Evolutionary conservation across 73 alveolate species (phyloP).

Genomic region (Paramecium biaurelia): DNA sequence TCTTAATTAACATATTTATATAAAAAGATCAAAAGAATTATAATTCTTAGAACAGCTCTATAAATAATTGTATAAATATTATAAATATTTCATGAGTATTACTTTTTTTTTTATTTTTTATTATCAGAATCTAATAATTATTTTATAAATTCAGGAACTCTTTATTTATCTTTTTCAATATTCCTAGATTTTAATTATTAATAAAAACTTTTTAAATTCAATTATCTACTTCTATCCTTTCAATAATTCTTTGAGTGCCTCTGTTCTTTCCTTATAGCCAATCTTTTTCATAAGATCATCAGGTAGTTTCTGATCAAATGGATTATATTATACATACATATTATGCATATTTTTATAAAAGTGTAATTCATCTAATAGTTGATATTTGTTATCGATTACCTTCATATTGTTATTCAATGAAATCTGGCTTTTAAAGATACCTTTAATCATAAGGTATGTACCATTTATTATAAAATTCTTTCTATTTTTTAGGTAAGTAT

Average conservation of each 20-base stretch:
- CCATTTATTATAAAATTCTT: slow-evolving; percentile 36
- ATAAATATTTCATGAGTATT: background rate
- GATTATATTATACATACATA: background rate
- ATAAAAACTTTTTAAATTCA: background rate
- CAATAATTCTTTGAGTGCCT: background rate
- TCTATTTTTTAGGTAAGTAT: background rate
- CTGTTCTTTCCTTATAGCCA: background rate
- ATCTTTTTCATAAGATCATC: background rate
- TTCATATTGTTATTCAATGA: background rate
- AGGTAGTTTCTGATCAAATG: background rate
- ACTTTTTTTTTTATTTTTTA: background rate
- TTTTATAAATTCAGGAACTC: slow-evolving; percentile 5
- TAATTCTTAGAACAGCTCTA: background rate
- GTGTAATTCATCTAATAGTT: slow-evolving; percentile 31
- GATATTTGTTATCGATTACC: background rate
- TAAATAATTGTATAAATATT: background rate
- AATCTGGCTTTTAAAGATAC: background rate
- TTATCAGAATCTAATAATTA: background rate
- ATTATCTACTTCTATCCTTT: background rate
- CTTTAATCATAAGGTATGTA: slow-evolving; percentile 48
- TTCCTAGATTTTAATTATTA: background rate
- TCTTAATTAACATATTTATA: too few relatives aligned
- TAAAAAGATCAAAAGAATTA: background rate
- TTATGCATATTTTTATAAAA: slow-evolving; percentile 39
- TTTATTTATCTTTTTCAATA: background rate